phyloP scores from a whole-genome alignment of 1,139 yeast species.

The Eremothecium coryli region DNA sequence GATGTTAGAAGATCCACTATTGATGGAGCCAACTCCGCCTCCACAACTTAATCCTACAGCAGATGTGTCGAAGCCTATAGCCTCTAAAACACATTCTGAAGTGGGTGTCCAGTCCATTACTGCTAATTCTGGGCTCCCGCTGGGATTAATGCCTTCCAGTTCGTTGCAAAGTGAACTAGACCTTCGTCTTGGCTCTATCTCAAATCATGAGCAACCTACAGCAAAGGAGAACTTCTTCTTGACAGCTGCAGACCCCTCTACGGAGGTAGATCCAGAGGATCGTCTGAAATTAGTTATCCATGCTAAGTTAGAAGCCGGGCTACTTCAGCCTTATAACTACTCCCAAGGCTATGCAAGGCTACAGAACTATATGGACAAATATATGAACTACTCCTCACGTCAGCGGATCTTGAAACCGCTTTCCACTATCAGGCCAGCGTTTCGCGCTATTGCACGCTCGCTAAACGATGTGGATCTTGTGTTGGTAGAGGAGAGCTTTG shows the following conservation, averaged over 20 bases:
- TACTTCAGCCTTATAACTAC: conserved; percentile 85
- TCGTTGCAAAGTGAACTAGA: neutral
- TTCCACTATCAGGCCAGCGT: conserved; percentile 84
- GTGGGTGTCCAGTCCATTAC: too few species aligned
- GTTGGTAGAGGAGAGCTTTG: conserved; percentile 88
- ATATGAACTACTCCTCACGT: conserved; percentile 77
- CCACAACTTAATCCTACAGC: neutral
- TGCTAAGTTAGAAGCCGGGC: conserved; percentile 90
- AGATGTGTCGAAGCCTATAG: neutral
- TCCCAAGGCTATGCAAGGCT: conserved; percentile 89
- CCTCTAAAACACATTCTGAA: too few species aligned
- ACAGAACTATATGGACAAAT: conserved; percentile 85
- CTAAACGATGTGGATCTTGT: conserved; percentile 87
- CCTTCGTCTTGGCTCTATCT: neutral
- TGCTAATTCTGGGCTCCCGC: too few species aligned
- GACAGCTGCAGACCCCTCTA: conserved; percentile 96
- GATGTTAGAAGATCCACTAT: conserved; percentile 78
- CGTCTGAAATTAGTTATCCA: conserved; percentile 89
- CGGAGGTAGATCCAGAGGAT: conserved; percentile 91
- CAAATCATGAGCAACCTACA: conserved; percentile 32
- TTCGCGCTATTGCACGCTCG: conserved; percentile 85
- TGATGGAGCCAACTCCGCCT: conserved; percentile 12
- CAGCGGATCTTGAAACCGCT: conserved; percentile 85
- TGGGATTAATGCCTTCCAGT: neutral
- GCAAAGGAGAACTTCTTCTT: conserved; percentile 89